Percentiles rank a stretch among this genome's conserved stretches.
These are phyloP conservation scores for Starmerella bombi DNA, from an alignment of 805 yeast genomes.

Conservation along the genomic window DNA sequence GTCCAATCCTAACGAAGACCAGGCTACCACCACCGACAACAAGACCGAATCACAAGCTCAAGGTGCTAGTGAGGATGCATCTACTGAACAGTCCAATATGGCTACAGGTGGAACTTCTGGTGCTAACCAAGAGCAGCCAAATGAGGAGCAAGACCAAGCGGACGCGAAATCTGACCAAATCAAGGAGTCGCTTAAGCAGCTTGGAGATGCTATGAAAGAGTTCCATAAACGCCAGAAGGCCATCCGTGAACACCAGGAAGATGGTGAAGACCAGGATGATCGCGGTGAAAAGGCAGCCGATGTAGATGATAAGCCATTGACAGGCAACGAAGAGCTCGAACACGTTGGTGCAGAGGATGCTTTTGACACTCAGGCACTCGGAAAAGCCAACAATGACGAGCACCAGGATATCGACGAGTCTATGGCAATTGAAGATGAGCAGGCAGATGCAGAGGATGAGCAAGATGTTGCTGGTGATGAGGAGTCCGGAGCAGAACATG, in stretches of 20 bases:
- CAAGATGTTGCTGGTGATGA: constrained; percentile 22
- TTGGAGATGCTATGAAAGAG: constrained; percentile 85
- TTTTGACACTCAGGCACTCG: constrained; percentile 79
- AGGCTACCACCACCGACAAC: constrained; percentile 22
- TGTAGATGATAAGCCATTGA: constrained; percentile 27
- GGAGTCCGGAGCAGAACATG: constrained; percentile 26
- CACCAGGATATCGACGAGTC: constrained; percentile 53
- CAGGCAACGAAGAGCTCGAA: constrained; percentile 39
- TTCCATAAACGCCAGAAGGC: constrained; percentile 84
- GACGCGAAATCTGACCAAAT: constrained; percentile 17
- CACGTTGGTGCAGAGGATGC: constrained; percentile 49
- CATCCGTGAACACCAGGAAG: constrained; percentile 50
- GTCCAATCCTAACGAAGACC: constrained; percentile 26
- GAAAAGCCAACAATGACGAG: constrained; percentile 74
- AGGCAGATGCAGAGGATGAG: constrained; percentile 20
- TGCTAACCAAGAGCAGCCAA: constrained; percentile 39
- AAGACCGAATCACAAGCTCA: constrained; percentile 40
- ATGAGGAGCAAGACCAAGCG: constrained; percentile 52
- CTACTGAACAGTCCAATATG: constrained; percentile 28
- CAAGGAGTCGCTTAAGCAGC: constrained; percentile 57
- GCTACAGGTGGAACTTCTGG: constrained; percentile 44
- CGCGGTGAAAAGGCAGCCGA: constrained; percentile 29
- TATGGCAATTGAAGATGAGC: constrained; percentile 30
- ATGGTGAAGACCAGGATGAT: constrained; percentile 23
- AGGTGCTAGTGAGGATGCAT: constrained; percentile 40